Evolutionary conservation across 1,139 yeast genomes (phyloP).

Genomic region (Hyphopichia pseudoburtonii): DNA sequence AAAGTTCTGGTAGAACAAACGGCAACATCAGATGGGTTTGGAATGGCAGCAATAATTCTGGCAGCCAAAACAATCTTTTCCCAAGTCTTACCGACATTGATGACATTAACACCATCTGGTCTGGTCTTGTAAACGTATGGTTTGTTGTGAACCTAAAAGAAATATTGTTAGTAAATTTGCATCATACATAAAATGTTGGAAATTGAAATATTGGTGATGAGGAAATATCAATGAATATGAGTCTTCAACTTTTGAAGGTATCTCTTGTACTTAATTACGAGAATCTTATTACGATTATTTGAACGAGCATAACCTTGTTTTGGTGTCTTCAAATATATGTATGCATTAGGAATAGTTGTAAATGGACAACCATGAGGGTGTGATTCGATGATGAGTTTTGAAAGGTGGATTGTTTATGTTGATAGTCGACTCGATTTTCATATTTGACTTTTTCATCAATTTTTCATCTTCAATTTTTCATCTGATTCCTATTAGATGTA

Average conservation of each 20-base stretch:
- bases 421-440: no score
- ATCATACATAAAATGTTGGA: background rate
- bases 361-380: no score
- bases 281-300: no score
- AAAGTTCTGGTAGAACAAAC: conserved; percentile 99
- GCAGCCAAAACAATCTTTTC: conserved; percentile 99
- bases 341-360: no score
- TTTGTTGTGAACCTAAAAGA: conserved; percentile 90
- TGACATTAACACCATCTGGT: conserved; percentile 99
- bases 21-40: conserved; percentile 97
- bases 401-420: no score
- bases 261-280: no score
- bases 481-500: conserved; percentile 15
- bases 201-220: no score
- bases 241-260: no score
- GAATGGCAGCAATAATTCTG: conserved; percentile 98
- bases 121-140: conserved; percentile 99
- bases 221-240: no score
- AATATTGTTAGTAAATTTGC: conserved; percentile 1
- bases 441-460: background rate
- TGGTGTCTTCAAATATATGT: no score
- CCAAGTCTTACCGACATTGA: conserved; percentile 99
- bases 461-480: background rate
- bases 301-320: no score
- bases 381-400: no score